These are phyloP conservation scores for Trametes villosa DNA, from an alignment of 768 basidiomycete species.

Conservation along the genomic window DNA sequence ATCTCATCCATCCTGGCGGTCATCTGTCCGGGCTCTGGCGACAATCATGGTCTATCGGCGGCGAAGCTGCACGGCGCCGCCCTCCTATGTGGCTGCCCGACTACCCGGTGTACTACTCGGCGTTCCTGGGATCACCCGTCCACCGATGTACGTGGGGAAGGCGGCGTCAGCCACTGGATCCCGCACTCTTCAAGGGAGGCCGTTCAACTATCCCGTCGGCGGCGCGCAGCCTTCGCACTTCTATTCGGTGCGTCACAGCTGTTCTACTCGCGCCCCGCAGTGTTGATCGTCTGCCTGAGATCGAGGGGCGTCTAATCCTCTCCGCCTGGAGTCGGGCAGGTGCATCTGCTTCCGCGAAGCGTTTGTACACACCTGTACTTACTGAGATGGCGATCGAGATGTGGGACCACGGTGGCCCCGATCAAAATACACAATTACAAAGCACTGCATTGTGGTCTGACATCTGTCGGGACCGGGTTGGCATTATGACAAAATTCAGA, in stretches of 20 bases:
- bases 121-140: neutral
- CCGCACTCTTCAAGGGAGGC: neutral
- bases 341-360: conserved; percentile 10
- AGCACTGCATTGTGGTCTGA: too few species aligned
- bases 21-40: neutral
- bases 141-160: neutral
- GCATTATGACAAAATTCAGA: too few species aligned
- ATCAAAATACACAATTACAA: neutral
- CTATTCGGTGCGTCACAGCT: neutral
- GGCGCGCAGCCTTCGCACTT: neutral
- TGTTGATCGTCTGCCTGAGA: neutral
- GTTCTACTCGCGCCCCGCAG: neutral
- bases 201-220: neutral
- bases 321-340: neutral
- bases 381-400: neutral
- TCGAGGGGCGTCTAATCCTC: neutral
- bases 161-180: neutral
- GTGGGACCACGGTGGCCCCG: neutral
- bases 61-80: neutral
- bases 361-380: neutral
- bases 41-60: neutral
- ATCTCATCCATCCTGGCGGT: neutral
- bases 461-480: too few species aligned
- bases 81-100: neutral
- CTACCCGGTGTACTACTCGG: neutral